A percentile compares a stretch with the other conserved stretches of the same genome.
Conservation (phyloP, 345 rosid genomes). For the Carallia pectinifolia region DNA sequence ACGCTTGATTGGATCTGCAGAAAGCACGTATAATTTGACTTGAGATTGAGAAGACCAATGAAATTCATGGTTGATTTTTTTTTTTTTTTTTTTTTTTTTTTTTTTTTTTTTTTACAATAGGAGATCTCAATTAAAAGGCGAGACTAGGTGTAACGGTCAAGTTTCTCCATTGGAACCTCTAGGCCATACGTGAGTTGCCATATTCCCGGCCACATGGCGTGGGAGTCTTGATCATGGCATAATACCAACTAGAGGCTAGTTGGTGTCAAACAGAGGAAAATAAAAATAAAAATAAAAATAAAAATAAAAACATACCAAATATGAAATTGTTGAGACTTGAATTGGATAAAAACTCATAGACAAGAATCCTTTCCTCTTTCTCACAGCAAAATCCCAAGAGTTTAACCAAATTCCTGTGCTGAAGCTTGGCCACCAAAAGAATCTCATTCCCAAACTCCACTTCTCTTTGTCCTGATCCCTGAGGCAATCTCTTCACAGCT, state of each 20-base stretch:
- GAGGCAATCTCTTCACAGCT: slow-evolving; percentile 39
- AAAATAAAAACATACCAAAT: slow-evolving; percentile 9
- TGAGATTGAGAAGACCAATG: not conserved
- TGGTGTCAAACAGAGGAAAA: too few species aligned
- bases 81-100: too few species aligned
- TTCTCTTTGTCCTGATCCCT: slow-evolving; percentile 28
- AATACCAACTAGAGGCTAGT: too few species aligned
- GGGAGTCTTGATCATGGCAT: too few species aligned
- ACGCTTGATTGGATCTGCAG: slow-evolving; percentile 10
- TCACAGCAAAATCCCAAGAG: slow-evolving; percentile 34
- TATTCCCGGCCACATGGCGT: too few species aligned
- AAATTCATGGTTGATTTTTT: not conserved
- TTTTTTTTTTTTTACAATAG: too few species aligned
- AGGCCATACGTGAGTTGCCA: too few species aligned
- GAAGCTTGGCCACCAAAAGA: slow-evolving; percentile 32
- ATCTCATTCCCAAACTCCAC: slow-evolving; percentile 40
- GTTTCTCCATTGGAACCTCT: too few species aligned
- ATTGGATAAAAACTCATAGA: slow-evolving; percentile 36
- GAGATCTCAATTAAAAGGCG: too few species aligned
- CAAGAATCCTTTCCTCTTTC: slow-evolving; percentile 29
- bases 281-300: too few species aligned
- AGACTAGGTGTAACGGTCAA: too few species aligned
- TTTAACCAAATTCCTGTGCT: slow-evolving; percentile 39
- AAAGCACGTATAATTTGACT: not conserved
- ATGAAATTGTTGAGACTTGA: slow-evolving; percentile 31